Evolutionary conservation across 768 basidiomycete species (phyloP).

Genomic region (Amanita exitialis): DNA sequence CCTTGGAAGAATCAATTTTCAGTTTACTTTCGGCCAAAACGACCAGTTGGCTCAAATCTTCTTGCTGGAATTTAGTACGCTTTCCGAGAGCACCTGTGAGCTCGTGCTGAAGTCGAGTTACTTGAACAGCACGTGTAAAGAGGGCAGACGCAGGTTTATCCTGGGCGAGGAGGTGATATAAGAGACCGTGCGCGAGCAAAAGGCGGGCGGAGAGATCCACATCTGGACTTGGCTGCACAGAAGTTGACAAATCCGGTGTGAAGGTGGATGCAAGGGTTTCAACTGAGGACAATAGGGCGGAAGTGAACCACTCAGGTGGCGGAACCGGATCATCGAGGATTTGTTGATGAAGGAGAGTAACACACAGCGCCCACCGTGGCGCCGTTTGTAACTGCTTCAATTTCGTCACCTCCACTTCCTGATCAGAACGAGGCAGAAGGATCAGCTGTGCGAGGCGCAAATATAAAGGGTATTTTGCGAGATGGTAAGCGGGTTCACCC

Average conservation of each 20-base stretch:
- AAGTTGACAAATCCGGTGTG: not conserved
- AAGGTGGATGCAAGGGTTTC: constrained; percentile 14
- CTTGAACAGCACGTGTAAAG: constrained; percentile 70
- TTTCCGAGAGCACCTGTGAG: constrained; percentile 90
- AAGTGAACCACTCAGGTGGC: constrained; percentile 27
- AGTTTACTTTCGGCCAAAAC: constrained; percentile 82
- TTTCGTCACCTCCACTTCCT: not conserved
- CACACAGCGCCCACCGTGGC: constrained; percentile 82
- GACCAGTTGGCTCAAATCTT: constrained; percentile 81
- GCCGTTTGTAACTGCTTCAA: constrained; percentile 39
- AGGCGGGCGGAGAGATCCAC: constrained; percentile 61
- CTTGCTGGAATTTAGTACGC: constrained; percentile 88
- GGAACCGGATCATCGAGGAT: constrained; percentile 79
- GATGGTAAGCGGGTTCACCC: constrained; percentile 96
- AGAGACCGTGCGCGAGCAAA: constrained; percentile 65
- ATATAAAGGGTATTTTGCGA: constrained; percentile 57
- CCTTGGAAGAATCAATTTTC: constrained; percentile 20
- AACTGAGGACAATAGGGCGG: constrained; percentile 33
- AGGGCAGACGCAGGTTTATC: constrained; percentile 70
- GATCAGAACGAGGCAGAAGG: constrained; percentile 35
- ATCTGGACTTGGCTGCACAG: constrained; percentile 17
- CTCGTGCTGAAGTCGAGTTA: constrained; percentile 78
- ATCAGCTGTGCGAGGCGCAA: constrained; percentile 67
- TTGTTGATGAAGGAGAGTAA: constrained; percentile 62
- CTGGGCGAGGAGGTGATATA: constrained; percentile 66